phyloP scores from a whole-genome alignment of 2,329 filamentous ascomycete species.

The Metarhizium guizhouense region DNA sequence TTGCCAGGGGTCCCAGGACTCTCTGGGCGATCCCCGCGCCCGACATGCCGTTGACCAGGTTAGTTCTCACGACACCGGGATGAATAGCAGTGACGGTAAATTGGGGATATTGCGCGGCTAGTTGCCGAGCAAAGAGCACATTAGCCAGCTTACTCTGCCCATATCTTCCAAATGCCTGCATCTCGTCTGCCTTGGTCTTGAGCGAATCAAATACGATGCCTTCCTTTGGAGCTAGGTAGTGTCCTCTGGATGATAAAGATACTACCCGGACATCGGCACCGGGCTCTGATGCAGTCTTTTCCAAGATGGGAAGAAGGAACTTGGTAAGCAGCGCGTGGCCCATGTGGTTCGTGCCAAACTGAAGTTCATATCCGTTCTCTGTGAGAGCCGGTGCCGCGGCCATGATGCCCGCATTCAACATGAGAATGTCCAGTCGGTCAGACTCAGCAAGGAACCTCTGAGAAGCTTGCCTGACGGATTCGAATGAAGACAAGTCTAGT shows the following conservation, averaged over 20 bases:
- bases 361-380: slow-evolving; percentile 37
- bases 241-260: slow-evolving; percentile 17
- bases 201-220: slow-evolving; percentile 21
- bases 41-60: slow-evolving; percentile 13
- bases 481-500: slow-evolving; percentile 35
- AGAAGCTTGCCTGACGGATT: slow-evolving; percentile 32
- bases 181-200: slow-evolving; percentile 12
- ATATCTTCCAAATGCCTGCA: slow-evolving; percentile 16
- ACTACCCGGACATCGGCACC: slow-evolving; percentile 21
- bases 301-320: slow-evolving; percentile 23
- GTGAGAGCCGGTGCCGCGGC: slow-evolving; percentile 25
- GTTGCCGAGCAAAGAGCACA: slow-evolving; percentile 18
- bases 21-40: slow-evolving; percentile 5
- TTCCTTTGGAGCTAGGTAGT: slow-evolving; percentile 12
- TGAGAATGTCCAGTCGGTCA: slow-evolving; percentile 31
- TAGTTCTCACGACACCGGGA: slow-evolving; percentile 19
- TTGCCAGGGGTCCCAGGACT: slow-evolving; percentile 8
- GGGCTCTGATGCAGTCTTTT: slow-evolving; percentile 14
- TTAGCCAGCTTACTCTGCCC: slow-evolving; percentile 23
- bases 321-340: slow-evolving; percentile 36
- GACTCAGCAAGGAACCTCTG: slow-evolving; percentile 23
- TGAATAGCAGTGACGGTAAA: slow-evolving; percentile 18
- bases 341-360: slow-evolving; percentile 41
- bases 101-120: slow-evolving; percentile 15
- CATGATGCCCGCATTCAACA: slow-evolving; percentile 39